phyloP scores from a whole-genome alignment of 495 filamentous ascomycete genomes.

The Aspergillus campestris region DNA sequence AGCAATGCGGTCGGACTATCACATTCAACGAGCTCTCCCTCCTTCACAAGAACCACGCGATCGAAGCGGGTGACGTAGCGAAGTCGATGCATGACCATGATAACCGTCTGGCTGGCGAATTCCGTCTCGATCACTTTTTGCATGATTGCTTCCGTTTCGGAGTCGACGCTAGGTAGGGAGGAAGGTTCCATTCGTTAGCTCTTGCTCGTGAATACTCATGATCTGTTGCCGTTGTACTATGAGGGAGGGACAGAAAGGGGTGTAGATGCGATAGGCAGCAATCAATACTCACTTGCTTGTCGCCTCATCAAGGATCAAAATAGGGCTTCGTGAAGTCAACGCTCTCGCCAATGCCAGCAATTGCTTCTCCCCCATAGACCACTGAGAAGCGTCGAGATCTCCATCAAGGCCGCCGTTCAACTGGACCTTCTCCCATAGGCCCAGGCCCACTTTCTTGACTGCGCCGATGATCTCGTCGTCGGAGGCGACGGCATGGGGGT shows the following conservation, averaged over 20 bases:
- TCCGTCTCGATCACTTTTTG: constrained; percentile 20
- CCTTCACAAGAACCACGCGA: constrained; percentile 27
- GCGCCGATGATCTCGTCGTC: background rate
- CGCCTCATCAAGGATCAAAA: constrained; percentile 20
- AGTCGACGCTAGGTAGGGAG: constrained; percentile 12
- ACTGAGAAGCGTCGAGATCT: constrained; percentile 8
- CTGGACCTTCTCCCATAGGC: constrained; percentile 21
- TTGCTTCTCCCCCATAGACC: constrained; percentile 16
- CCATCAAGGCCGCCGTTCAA: constrained; percentile 7
- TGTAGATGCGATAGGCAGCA: constrained; percentile 1
- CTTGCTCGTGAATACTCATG: background rate
- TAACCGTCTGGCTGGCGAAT: constrained; percentile 31
- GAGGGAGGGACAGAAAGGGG: too few relatives aligned
- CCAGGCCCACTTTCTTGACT: constrained; percentile 9
- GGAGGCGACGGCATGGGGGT: background rate
- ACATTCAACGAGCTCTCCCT: constrained; percentile 27
- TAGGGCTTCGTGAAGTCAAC: constrained; percentile 3
- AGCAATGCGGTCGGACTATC: constrained; percentile 24
- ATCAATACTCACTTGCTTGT: constrained; percentile 15
- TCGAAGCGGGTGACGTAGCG: constrained; percentile 35
- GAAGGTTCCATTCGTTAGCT: background rate
- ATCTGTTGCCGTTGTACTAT: too few relatives aligned
- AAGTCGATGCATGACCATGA: constrained; percentile 34
- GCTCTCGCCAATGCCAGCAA: constrained; percentile 17
- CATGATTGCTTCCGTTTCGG: constrained; percentile 16